Base-by-base conservation (phyloP, 495 filamentous ascomycete genomes). In the Penicillium paxilli region DNA sequence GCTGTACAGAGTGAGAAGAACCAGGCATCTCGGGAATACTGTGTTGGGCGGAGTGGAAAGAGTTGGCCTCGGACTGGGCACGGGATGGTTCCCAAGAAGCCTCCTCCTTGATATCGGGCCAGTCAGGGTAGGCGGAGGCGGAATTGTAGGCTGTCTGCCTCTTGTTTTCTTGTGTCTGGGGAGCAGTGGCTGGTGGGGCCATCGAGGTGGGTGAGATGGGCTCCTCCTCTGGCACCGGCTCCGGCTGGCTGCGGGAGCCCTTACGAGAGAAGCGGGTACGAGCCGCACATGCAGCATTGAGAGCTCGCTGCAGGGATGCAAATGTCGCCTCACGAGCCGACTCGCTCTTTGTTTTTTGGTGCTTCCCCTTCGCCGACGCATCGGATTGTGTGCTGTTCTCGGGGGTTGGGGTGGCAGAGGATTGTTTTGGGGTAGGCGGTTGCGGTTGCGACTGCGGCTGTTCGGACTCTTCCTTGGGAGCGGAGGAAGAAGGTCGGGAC, bases 281-380 rank as follows among this genome's bases (percentile, higher is more conserved):
- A 38, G 72, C 74, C 28, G 72, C 71, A 50, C 68, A 71, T 14
- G 75, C 75, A 38, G 73, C 74, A 57, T 76, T 72, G 51, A 78
- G 59, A 11, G 75, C 75, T 41, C 74, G 59, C 52, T 78, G 75
- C 46, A 78, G 54, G 19, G 74, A 77, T 3, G 73, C 73, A 54
- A 76, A 76, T 3, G 72, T 78, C 35, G 73, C 74, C 44, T 76
- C 72, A 6, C 71, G 71, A 19, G 71, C 68, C 5, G 73, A 65
- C 49, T 78, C 72, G 33, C 73, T 78, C 37, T 65, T 63, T 12
- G 72, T 71, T 52, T 76, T 75, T 23, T 73, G 68, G 52, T 75
- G 72, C 51, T 71, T 74, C 44, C 55, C 49, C 26, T 54, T 58
- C 17, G 54, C 44, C 3, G 48, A 50, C 12, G 44, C 33, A 24